A percentile compares a stretch with the other conserved stretches of the same genome.
Conservation (phyloP, 768 basidiomycete species). For the Tulasnella sp. region DNA sequence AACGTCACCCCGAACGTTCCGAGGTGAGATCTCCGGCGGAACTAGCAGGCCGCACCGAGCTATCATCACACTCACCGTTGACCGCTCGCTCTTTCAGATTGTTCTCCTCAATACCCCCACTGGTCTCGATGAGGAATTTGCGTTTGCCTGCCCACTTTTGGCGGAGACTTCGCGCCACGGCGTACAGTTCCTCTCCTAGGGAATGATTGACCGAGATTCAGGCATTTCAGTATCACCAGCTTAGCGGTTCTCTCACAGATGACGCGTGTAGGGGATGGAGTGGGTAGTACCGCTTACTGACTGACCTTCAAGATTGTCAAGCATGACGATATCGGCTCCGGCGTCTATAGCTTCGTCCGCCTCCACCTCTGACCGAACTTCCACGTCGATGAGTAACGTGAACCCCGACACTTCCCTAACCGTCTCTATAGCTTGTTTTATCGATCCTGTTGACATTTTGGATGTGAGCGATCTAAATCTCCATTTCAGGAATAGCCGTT, state of each 20-base stretch:
- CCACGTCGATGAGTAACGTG: slow-evolving; percentile 88
- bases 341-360: slow-evolving; percentile 97
- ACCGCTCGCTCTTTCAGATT: slow-evolving; percentile 81
- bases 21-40: slow-evolving; percentile 17
- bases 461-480: background rate
- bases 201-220: slow-evolving; percentile 21
- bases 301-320: slow-evolving; percentile 85
- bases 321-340: slow-evolving; percentile 93
- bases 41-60: background rate
- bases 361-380: slow-evolving; percentile 84
- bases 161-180: slow-evolving; percentile 70
- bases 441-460: slow-evolving; percentile 65
- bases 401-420: slow-evolving; percentile 93
- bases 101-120: slow-evolving; percentile 89
- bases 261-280: background rate
- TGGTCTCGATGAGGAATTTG: slow-evolving; percentile 90
- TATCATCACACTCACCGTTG: slow-evolving; percentile 60
- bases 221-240: slow-evolving; percentile 16
- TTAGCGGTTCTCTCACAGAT: slow-evolving; percentile 39
- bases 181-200: slow-evolving; percentile 56
- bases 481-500: background rate
- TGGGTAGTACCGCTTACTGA: background rate
- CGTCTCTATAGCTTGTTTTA: slow-evolving; percentile 80
- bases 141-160: slow-evolving; percentile 78
- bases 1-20: background rate